These are phyloP conservation scores for Fusarium penzigii DNA, from an alignment of 2,329 filamentous ascomycete genomes.

Conservation along the genomic window DNA sequence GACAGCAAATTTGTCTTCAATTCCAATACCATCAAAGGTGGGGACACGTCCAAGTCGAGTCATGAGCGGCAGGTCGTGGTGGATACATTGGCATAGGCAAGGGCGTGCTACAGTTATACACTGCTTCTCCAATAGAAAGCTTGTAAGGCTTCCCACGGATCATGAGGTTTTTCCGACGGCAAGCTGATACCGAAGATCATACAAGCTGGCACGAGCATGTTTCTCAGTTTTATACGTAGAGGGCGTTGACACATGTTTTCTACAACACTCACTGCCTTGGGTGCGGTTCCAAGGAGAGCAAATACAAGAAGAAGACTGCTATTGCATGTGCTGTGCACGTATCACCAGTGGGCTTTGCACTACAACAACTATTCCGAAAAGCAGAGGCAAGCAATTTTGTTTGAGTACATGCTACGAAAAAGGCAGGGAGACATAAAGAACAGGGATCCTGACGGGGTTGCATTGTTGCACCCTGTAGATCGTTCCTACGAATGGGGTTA, in stretches of 20 bases:
- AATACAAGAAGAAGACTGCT: not conserved
- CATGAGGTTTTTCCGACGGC: not conserved
- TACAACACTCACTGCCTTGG: not conserved
- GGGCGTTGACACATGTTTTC: not conserved
- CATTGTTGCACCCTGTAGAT: conserved; percentile 27
- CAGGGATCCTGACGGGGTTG: conserved; percentile 13
- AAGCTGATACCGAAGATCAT: conserved; percentile 1
- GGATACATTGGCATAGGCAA: no score
- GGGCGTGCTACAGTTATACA: no score
- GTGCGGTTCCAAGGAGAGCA: not conserved
- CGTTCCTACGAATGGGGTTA: conserved; percentile 22
- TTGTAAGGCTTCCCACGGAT: not conserved
- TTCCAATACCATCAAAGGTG: no score
- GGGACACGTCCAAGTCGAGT: no score
- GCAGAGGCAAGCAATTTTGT: not conserved
- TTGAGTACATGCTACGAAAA: not conserved
- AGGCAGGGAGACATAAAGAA: not conserved
- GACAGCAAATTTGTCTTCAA: conserved; percentile 1
- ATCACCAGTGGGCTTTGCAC: not conserved
- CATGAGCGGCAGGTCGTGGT: no score
- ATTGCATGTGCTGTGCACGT: conserved; percentile 2
- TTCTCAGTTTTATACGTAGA: not conserved
- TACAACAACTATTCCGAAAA: not conserved
- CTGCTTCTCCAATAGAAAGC: no score
- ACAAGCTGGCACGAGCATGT: conserved; percentile 1